phyloP scores from a whole-genome alignment of 1,139 yeast species.

The Pichia sp. region DNA sequence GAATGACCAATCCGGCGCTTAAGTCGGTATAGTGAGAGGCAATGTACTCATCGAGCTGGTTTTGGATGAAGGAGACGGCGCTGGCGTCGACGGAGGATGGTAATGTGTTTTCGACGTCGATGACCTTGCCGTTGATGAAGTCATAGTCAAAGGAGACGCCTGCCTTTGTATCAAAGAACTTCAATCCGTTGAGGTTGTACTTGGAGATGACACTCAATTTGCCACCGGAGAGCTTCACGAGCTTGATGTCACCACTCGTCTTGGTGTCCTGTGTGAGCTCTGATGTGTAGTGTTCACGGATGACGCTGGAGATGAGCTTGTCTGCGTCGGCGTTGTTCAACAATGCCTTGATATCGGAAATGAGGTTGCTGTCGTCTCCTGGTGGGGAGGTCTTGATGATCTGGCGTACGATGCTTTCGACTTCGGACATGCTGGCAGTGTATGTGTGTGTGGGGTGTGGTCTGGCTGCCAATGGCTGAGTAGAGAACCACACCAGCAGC shows the following conservation, averaged over 20 bases:
- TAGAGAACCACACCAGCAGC: no score
- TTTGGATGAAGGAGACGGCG: slow-evolving; percentile 31
- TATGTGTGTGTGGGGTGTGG: no score
- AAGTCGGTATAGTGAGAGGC: slow-evolving; percentile 53
- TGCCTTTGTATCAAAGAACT: slow-evolving; percentile 46
- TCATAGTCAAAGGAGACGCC: slow-evolving; percentile 63
- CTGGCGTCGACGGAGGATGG: slow-evolving; percentile 28
- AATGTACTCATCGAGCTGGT: slow-evolving; percentile 41
- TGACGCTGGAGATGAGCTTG: slow-evolving; percentile 38
- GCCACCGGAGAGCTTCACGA: slow-evolving; percentile 24
- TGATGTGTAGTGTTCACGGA: slow-evolving; percentile 28
- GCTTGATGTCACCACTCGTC: slow-evolving; percentile 28
- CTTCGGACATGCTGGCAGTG: slow-evolving; percentile 13
- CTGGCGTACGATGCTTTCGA: slow-evolving; percentile 33
- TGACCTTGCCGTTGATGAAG: slow-evolving; percentile 44
- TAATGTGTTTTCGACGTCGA: slow-evolving; percentile 48
- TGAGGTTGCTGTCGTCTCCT: slow-evolving; percentile 40
- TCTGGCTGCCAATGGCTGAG: no score
- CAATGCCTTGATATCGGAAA: slow-evolving; percentile 27
- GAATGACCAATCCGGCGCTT: slow-evolving; percentile 47
- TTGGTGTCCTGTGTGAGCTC: slow-evolving; percentile 19
- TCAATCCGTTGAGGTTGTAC: slow-evolving; percentile 45
- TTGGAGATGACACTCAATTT: slow-evolving; percentile 38
- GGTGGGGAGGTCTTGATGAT: slow-evolving; percentile 54
- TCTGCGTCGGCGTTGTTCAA: slow-evolving; percentile 44